A percentile compares a stretch with the other conserved stretches of the same genome.
Conservation (phyloP, 495 filamentous ascomycete genomes). For the Hypoxylon crocopeplum region DNA sequence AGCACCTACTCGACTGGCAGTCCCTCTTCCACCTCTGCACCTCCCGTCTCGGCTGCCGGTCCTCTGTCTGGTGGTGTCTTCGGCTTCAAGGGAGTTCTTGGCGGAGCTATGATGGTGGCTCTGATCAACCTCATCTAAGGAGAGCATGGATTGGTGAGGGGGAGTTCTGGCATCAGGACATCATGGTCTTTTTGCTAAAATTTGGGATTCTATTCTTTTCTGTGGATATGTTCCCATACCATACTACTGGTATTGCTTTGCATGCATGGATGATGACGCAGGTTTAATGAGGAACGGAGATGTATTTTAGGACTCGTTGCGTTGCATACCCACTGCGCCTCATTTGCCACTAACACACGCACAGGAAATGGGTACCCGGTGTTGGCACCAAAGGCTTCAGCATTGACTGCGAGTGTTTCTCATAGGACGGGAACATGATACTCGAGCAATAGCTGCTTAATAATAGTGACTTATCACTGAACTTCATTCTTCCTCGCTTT, state of each 20-base stretch:
- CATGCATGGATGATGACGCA: constrained; percentile 25
- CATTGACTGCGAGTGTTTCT: constrained; percentile 32
- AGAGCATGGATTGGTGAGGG: background rate
- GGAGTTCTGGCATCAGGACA: background rate
- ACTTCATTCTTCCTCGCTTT: background rate
- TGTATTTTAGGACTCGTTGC: constrained; percentile 26
- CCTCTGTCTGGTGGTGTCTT: constrained; percentile 36
- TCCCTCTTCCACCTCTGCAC: constrained; percentile 27
- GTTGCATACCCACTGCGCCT: constrained; percentile 28
- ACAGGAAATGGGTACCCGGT: background rate
- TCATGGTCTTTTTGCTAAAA: constrained; percentile 13
- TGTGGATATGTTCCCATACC: constrained; percentile 24
- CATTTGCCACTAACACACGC: background rate
- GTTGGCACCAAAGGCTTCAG: constrained; percentile 14
- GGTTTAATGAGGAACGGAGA: constrained; percentile 19
- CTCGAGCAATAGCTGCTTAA: constrained; percentile 32
- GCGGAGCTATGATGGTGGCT: constrained; percentile 36
- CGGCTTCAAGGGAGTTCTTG: constrained; percentile 42
- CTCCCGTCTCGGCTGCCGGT: constrained; percentile 20
- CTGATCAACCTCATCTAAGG: constrained; percentile 33
- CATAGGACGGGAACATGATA: constrained; percentile 34
- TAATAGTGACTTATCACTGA: constrained; percentile 13
- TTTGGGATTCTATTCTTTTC: constrained; percentile 26
- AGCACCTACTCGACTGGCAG: constrained; percentile 16
- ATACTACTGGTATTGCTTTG: constrained; percentile 27